These are phyloP conservation scores for Micractinium sp. DNA, from an alignment of 139 green algal species.

Conservation along the genomic window DNA sequence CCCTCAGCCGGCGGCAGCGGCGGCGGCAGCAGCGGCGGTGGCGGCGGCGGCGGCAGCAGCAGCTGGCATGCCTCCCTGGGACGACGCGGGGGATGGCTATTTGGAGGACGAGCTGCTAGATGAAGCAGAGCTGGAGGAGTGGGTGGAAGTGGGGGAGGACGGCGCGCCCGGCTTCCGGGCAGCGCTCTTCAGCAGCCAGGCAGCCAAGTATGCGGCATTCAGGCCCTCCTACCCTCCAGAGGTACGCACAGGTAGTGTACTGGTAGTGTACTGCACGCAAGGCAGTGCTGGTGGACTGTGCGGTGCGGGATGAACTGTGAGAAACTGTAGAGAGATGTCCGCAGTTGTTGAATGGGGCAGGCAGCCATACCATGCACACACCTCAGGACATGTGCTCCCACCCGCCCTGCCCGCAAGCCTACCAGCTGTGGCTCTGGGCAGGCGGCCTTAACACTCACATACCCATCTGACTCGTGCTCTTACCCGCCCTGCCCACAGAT, in stretches of 20 bases:
- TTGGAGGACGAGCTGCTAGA: not conserved
- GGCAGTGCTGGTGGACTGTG: too few relatives aligned
- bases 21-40: too few relatives aligned
- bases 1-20: too few relatives aligned
- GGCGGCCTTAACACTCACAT: too few relatives aligned
- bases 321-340: too few relatives aligned
- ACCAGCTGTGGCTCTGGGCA: too few relatives aligned
- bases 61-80: not conserved
- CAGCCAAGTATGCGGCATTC: constrained; percentile 1
- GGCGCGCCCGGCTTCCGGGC: not conserved
- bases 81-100: not conserved
- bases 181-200: constrained; percentile 21
- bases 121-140: constrained; percentile 9
- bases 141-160: constrained; percentile 8
- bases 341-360: too few relatives aligned
- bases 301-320: not conserved
- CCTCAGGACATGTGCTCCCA: too few relatives aligned
- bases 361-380: not conserved
- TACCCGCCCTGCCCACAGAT: not conserved
- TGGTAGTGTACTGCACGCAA: too few relatives aligned
- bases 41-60: too few relatives aligned
- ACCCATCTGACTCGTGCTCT: too few relatives aligned
- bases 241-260: not conserved
- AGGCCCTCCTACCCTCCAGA: not conserved
- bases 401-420: too few relatives aligned